phyloP scores from a whole-genome alignment of 2,329 filamentous ascomycete genomes.

The Hypoxylon sp. region DNA sequence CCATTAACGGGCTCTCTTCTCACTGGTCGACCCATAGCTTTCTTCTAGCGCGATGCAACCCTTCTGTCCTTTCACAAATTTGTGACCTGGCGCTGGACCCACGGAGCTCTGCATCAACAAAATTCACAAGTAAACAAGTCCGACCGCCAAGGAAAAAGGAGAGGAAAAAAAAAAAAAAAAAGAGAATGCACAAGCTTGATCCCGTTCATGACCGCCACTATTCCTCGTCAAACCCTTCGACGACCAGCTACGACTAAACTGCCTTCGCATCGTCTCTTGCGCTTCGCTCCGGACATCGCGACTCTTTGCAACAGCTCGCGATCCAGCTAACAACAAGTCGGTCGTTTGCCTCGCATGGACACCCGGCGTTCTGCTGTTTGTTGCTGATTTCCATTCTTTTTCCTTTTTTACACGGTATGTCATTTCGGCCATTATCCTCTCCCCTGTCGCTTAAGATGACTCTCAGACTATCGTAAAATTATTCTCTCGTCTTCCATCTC shows the following conservation, averaged over 20 bases:
- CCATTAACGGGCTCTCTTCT: background rate
- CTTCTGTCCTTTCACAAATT: constrained; percentile 30
- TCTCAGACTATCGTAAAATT: constrained; percentile 19
- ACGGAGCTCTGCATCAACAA: constrained; percentile 31
- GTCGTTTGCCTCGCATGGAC: constrained; percentile 30
- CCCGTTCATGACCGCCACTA: constrained; percentile 34
- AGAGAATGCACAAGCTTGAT: constrained; percentile 15
- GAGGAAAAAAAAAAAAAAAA: constrained; percentile 28
- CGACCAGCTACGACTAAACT: constrained; percentile 8
- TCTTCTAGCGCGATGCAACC: constrained; percentile 25
- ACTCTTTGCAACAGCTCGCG: constrained; percentile 6
- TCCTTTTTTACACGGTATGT: constrained; percentile 25
- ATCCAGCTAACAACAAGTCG: constrained; percentile 3
- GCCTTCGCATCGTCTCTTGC: constrained; percentile 27
- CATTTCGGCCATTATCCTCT: constrained; percentile 22
- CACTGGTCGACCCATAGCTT: constrained; percentile 22
- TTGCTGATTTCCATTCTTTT: constrained; percentile 13
- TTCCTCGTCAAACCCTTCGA: background rate
- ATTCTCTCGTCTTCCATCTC: background rate
- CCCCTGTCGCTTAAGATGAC: constrained; percentile 25
- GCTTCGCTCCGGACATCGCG: constrained; percentile 15
- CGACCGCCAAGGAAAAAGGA: constrained; percentile 6
- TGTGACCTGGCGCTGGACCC: constrained; percentile 30
- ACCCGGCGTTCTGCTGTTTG: constrained; percentile 25
- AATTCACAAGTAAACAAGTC: constrained; percentile 39